Base-by-base conservation (phyloP, 768 basidiomycete genomes). In the Sarcodon aspratus region DNA sequence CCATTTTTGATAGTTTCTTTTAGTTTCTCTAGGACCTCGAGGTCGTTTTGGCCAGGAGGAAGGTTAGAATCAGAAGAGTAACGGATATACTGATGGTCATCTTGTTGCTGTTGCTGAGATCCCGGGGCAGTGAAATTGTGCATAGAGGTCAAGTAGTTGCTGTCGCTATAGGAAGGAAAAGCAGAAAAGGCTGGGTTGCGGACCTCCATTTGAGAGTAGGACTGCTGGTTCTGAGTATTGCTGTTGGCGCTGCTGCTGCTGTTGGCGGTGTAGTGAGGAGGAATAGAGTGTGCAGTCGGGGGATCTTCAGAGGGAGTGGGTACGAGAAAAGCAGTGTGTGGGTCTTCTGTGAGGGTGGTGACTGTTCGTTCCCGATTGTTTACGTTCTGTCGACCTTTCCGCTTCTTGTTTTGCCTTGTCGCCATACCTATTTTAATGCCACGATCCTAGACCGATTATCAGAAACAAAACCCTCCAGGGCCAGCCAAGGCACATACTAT, bases 11-110 rank as follows among this genome's bases (percentile, higher is more conserved):
- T 88, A 48, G 75, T 67, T 18, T 76, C 67, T 62, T 89, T 88
- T 62, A 89, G 78, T 49, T 78, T 78, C 64, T 87, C 78, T 51
- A 89, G 73, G 33, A 80, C 72, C 60, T 86, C 82, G 52, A 88
- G 73, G 65, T 87, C 86, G 59, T 69, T 73, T 56, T 76, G 70
- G 7, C 80, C 82, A 17, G 75, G 70, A 2, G 76, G 73, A 0
- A 73, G 58, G 57, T 48, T 52, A 52, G 54, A 33, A 51, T 21
- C 12, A 21, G 34, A 33, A 10, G 48, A 15, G 11, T 43, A 40
- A 9, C 47, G 46, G 35, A 46, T 51, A 50, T 51, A 55, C 35
- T 62, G 52, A 44, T 59, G 62, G 35, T 60, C 56, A 47, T 55
- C 36, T 48, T 61, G 50, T 52, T 60, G 59, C 57, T 59, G 63